Percentiles rank a stretch among this genome's conserved stretches.
Evolutionary conservation across 208 protist species (phyloP).

Genomic region (Tetramitus jugosus): DNA sequence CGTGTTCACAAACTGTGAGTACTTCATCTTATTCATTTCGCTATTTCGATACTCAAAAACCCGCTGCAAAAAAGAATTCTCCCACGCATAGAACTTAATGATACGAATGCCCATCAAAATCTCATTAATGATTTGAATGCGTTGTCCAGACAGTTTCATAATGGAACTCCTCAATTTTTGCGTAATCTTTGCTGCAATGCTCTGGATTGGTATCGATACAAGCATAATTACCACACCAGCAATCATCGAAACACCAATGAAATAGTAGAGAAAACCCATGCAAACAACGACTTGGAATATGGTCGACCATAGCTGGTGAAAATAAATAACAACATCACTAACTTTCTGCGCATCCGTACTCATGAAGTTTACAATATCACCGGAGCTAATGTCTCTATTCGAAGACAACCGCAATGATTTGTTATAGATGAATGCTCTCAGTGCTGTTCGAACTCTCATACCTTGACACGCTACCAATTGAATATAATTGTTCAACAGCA

Average conservation of each 20-base stretch:
- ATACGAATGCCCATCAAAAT: conserved; percentile 29
- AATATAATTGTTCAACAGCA: too few relatives aligned
- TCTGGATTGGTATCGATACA: conserved; percentile 39
- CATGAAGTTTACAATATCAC: too few relatives aligned
- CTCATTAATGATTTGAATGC: conserved; percentile 18
- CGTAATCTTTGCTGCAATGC: conserved; percentile 26
- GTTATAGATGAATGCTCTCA: conserved; percentile 1
- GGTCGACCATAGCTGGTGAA: conserved; percentile 48
- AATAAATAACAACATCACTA: neutral
- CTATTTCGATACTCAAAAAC: conserved; percentile 29
- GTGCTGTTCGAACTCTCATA: neutral
- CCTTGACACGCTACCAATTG: too few relatives aligned
- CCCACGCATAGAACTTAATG: conserved; percentile 29
- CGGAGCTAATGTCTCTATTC: too few relatives aligned
- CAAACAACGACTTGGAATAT: conserved; percentile 37
- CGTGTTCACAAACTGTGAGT: neutral
- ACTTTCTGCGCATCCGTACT: conserved; percentile 7
- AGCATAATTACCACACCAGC: conserved; percentile 41
- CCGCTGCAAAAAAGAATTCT: conserved; percentile 10
- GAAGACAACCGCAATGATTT: neutral
- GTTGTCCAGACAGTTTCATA: conserved; percentile 32
- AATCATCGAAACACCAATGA: conserved; percentile 32
- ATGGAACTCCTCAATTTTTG: neutral
- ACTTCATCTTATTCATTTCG: conserved; percentile 41
- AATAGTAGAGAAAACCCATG: neutral